These are phyloP conservation scores for Pinus albicaulis DNA, from an alignment of 75 land plant species.

Conservation along the genomic window DNA sequence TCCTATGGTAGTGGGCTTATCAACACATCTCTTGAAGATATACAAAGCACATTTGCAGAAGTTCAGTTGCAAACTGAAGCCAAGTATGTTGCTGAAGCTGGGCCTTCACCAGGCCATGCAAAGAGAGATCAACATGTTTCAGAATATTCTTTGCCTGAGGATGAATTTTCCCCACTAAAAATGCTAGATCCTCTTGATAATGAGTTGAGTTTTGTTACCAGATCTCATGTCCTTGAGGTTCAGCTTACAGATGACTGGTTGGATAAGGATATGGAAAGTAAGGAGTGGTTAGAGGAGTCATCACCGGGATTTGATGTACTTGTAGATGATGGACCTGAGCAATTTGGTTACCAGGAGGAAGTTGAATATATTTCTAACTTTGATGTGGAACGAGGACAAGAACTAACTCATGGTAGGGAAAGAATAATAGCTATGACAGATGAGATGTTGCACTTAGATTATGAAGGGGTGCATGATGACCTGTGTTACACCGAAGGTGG, in stretches of 20 bases:
- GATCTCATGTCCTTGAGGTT: constrained; percentile 3
- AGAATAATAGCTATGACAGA: background rate
- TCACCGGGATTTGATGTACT: too few species aligned
- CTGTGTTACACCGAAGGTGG: background rate
- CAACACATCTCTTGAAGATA: too few species aligned
- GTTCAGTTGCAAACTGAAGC: too few species aligned
- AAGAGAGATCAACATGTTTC: constrained; percentile 4
- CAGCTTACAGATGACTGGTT: constrained; percentile 20
- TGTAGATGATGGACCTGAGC: constrained; percentile 41
- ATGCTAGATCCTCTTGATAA: background rate
- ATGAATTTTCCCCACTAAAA: background rate
- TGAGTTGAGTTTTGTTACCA: constrained; percentile 11
- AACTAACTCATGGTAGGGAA: constrained; percentile 14
- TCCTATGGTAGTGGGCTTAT: too few species aligned
- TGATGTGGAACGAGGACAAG: constrained; percentile 4
- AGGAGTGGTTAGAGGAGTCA: constrained; percentile 30
- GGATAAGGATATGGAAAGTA: constrained; percentile 47
- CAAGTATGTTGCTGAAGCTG: constrained; percentile 15
- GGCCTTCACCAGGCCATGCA: background rate
- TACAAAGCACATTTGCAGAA: too few species aligned
- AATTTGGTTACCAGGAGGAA: constrained; percentile 27
- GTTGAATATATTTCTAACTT: constrained; percentile 8
- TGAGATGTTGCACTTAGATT: constrained; percentile 15
- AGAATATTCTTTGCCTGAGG: background rate
- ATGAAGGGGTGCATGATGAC: constrained; percentile 19